phyloP scores from a whole-genome alignment of 1,284 basidiomycete genomes.

The Pisolithus thermaeus region DNA sequence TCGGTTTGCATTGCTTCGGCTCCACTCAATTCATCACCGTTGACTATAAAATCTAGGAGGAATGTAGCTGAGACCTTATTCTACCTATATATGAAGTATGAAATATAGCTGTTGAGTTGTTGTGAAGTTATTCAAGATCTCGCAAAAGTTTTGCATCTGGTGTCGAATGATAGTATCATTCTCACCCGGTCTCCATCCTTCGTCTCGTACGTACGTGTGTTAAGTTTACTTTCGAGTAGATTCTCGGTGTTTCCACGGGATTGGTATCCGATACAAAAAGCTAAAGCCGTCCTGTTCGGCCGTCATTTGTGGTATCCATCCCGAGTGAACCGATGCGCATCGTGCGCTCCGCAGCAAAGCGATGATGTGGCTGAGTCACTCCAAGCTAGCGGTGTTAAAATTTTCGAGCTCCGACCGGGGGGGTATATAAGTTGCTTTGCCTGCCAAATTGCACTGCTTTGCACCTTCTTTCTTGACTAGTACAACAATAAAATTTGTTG shows the following conservation, averaged over 20 bases:
- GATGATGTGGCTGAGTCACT: too few species aligned
- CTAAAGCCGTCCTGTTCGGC: background rate
- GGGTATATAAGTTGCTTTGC: background rate
- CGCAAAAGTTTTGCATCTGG: too few species aligned
- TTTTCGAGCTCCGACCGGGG: slow-evolving; percentile 4
- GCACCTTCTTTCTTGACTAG: background rate
- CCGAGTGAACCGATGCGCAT: background rate
- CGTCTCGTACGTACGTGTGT: background rate
- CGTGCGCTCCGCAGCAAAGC: background rate
- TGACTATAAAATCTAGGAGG: too few species aligned
- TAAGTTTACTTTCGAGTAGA: background rate
- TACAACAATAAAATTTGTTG: too few species aligned
- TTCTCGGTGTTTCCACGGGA: background rate
- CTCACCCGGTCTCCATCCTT: background rate
- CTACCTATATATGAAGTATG: too few species aligned
- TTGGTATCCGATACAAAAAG: background rate
- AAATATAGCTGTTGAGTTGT: too few species aligned
- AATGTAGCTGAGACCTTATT: too few species aligned
- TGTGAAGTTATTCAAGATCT: too few species aligned
- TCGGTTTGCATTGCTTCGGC: too few species aligned
- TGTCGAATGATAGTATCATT: too few species aligned
- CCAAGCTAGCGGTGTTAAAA: background rate
- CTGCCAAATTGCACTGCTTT: background rate
- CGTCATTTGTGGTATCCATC: too few species aligned
- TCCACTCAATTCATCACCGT: too few species aligned